Percentiles rank a stretch among this genome's conserved stretches.
phyloP scores from a whole-genome alignment of 345 rosid species.

The Fremontodendron californicum region DNA sequence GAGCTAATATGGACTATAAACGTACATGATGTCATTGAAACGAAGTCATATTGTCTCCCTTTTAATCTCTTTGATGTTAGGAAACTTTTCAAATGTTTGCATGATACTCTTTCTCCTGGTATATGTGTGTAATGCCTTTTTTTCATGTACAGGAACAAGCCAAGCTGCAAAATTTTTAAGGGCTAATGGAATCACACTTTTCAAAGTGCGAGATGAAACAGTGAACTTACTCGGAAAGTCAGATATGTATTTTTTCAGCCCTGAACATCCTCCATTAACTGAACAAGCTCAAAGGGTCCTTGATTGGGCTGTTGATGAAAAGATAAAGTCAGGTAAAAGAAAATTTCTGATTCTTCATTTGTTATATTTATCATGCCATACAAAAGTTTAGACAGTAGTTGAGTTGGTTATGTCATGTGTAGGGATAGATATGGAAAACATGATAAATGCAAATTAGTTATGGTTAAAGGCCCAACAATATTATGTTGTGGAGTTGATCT shows the following conservation, averaged over 20 bases:
- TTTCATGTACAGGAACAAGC: conserved; percentile 58
- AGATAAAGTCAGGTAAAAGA: conserved; percentile 71
- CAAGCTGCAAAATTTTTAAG: conserved; percentile 82
- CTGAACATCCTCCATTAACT: conserved; percentile 84
- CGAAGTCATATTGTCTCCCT: not conserved
- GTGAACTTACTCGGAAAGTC: conserved; percentile 74
- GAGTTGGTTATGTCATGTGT: not conserved
- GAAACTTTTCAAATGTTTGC: not conserved
- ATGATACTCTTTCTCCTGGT: not conserved
- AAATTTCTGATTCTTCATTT: not conserved
- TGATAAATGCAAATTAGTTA: not conserved
- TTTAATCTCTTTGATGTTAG: not conserved
- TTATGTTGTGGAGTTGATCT: not conserved
- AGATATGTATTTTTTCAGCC: conserved; percentile 65
- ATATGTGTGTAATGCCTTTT: not conserved
- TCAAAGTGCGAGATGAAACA: conserved; percentile 67
- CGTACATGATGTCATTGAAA: not conserved
- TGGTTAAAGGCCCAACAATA: not conserved
- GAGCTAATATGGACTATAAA: not conserved
- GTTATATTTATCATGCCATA: not conserved
- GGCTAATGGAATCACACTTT: conserved; percentile 68
- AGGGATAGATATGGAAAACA: not conserved
- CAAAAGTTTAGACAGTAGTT: not conserved
- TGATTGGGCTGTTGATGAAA: conserved; percentile 85
- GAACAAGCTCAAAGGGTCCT: conserved; percentile 78